Base-by-base conservation (phyloP, 1,139 yeast genomes). In the Hemisphaericaspora lyxosophila region DNA sequence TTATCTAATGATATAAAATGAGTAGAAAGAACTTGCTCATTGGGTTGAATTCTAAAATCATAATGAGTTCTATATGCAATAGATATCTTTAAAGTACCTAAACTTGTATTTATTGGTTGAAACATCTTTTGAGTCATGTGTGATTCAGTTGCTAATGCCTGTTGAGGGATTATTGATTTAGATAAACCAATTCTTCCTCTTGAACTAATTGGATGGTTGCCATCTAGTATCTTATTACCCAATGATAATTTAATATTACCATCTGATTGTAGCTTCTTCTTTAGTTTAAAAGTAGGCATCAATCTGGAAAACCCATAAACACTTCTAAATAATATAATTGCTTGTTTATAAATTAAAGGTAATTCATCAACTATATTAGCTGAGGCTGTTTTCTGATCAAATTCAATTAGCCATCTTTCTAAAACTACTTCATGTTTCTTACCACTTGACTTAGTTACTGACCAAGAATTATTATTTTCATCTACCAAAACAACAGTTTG, bases 401-500 rank as follows among this genome's bases (percentile, higher is more conserved):
- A 77, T 57, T 89, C 96, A 26, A 92, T 67, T 18, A 88, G 68
- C 98, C 98, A 92, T 42, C 98, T 71, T 56, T 92, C 98, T 41
- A 92, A 64, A 2, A 92, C 96, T 13, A 92, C 78, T 59, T 90
- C 97, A 11, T 79, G 69, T 51, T 82, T 83, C 53, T 75, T 80
- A 13, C 58, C 53, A 19, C 55, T 54, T 2, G 67, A 76, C 16
- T 64, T 69, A 34, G 51, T 72, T 31, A 64, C 79, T 15, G 63
- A 66, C 60, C 70, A 72, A 31, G 70, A 69, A 30, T 57, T 67
- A 35, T 55, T 66, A 24, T 53, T 62, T 13, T 60, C 90, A 41
- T 78, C 82, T 25, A 67, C 60, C 29, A 84, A 54, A 33, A 81
- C 75, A 32, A 89, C 71, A 9, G 82, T 70, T 47, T 85, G 89